phyloP scores from a whole-genome alignment of 1,284 basidiomycete genomes.

The Naganishia cerealis region DNA sequence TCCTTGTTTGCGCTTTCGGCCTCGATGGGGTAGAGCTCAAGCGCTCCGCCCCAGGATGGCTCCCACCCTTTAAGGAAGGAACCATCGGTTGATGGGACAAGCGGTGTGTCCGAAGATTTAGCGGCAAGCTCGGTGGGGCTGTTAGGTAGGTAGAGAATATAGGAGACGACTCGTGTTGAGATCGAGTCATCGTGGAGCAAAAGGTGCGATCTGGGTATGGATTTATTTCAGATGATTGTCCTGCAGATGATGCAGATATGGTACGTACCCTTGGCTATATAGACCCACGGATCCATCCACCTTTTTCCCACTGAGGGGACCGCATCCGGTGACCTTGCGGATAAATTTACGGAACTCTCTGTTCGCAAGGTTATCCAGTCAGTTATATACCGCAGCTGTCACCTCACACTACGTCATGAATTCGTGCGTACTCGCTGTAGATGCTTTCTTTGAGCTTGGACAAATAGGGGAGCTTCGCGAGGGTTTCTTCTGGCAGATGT shows the following conservation, averaged over 20 bases:
- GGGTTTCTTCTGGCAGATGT: constrained; percentile 60
- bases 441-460: constrained; percentile 84
- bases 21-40: constrained; percentile 83
- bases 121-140: constrained; percentile 57
- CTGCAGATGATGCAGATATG: no score
- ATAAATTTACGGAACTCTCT: constrained; percentile 77
- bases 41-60: constrained; percentile 84
- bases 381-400: background rate
- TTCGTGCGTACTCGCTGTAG: constrained; percentile 64
- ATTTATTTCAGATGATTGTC: background rate
- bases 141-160: constrained; percentile 95
- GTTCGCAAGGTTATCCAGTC: background rate
- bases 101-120: constrained; percentile 34
- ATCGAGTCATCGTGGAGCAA: constrained; percentile 98
- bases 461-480: constrained; percentile 74
- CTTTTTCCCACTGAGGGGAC: constrained; percentile 82
- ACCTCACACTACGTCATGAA: background rate
- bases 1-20: constrained; percentile 43
- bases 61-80: constrained; percentile 62
- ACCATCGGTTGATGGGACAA: constrained; percentile 42
- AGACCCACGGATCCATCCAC: constrained; percentile 95
- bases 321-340: constrained; percentile 86
- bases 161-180: constrained; percentile 88
- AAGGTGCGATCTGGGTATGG: constrained; percentile 69
- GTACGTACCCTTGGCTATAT: constrained; percentile 68